Percentiles rank a stretch among this genome's conserved stretches.
Evolutionary conservation across 768 basidiomycete genomes (phyloP).

Genomic region (Brasilioporus rufonigricans): DNA sequence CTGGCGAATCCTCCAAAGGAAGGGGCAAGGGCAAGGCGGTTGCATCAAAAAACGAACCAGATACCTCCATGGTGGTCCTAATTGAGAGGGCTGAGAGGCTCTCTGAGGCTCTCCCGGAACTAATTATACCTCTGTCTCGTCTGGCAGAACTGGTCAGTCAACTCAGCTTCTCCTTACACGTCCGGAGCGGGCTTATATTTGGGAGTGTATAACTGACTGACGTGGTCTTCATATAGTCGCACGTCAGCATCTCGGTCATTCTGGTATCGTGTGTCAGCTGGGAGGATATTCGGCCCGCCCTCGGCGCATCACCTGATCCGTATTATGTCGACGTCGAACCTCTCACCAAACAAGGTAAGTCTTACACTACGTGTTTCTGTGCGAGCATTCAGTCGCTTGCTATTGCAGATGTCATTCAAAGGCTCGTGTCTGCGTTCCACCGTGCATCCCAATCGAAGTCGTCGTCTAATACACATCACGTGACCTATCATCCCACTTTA

Average conservation of each 20-base stretch:
- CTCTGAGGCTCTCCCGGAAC: slow-evolving; percentile 57
- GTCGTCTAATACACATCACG: slow-evolving; percentile 8
- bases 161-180: neutral
- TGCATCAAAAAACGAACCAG: slow-evolving; percentile 8
- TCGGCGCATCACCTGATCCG: slow-evolving; percentile 72
- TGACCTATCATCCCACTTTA: slow-evolving; percentile 54
- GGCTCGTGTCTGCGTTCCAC: slow-evolving; percentile 41
- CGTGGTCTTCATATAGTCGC: slow-evolving; percentile 45
- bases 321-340: slow-evolving; percentile 59
- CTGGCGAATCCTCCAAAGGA: slow-evolving; percentile 6
- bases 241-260: slow-evolving; percentile 55
- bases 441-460: slow-evolving; percentile 2
- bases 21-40: slow-evolving; percentile 33
- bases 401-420: slow-evolving; percentile 32
- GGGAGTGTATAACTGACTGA: neutral
- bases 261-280: slow-evolving; percentile 65
- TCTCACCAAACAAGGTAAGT: slow-evolving; percentile 55
- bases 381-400: neutral
- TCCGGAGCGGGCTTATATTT: neutral
- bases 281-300: slow-evolving; percentile 67
- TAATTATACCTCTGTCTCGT: slow-evolving; percentile 69
- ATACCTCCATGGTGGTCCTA: slow-evolving; percentile 51
- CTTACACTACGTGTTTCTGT: neutral
- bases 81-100: slow-evolving; percentile 69
- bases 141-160: slow-evolving; percentile 64